Evolutionary conservation across 257 asterid species (phyloP).

Genomic region (Jacaranda mimosifolia): DNA sequence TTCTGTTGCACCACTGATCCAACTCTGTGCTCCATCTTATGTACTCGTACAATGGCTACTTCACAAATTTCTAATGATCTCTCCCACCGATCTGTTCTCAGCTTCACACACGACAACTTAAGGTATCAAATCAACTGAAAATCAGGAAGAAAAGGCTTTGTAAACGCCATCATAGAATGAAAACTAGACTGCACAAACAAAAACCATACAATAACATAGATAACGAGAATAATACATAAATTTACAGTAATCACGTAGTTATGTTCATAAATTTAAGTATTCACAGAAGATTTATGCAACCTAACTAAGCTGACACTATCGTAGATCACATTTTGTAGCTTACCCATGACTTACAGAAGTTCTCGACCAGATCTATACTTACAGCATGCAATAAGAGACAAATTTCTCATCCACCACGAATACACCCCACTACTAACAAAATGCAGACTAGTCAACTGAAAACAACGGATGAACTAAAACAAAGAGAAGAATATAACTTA

Average conservation of each 20-base stretch:
- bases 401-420: not conserved
- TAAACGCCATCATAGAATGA: not conserved
- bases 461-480: not conserved
- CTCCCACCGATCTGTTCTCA: not conserved
- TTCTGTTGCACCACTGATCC: no score
- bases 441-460: not conserved
- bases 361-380: not conserved
- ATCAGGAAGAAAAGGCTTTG: not conserved
- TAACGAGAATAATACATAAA: not conserved
- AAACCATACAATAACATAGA: not conserved
- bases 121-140: not conserved
- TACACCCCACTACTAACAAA: not conserved
- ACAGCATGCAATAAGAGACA: not conserved
- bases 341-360: not conserved
- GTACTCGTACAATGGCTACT: no score
- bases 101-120: not conserved
- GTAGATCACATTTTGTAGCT: not conserved
- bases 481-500: not conserved
- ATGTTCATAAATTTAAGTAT: constrained; percentile 20
- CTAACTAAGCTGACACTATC: not conserved
- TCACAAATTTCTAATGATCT: no score
- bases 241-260: not conserved
- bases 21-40: no score
- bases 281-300: not conserved
- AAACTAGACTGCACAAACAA: not conserved